Conservation (phyloP, 2,329 filamentous ascomycete genomes). For the Botrytis squamosa region DNA sequence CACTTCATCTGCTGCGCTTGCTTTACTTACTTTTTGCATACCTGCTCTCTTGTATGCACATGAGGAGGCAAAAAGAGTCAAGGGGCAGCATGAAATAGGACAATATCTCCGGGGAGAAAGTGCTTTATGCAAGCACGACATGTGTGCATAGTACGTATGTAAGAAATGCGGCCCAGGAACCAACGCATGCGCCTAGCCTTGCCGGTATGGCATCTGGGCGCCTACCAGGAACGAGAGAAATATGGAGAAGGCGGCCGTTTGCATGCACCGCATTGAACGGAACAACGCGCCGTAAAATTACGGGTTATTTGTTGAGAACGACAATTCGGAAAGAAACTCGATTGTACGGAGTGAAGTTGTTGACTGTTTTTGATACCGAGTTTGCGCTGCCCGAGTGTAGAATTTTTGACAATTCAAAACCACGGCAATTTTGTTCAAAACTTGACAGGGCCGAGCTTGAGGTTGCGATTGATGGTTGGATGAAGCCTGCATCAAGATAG, state of each 20-base stretch:
- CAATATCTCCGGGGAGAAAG: neutral
- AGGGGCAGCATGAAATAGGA: neutral
- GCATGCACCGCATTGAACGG: neutral
- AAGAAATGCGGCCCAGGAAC: neutral
- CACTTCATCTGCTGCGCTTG: neutral
- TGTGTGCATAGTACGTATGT: neutral
- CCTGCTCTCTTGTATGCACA: neutral
- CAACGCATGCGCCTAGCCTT: neutral
- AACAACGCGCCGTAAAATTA: neutral
- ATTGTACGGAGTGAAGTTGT: neutral
- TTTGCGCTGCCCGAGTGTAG: neutral
- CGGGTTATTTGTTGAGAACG: neutral
- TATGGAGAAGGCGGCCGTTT: neutral
- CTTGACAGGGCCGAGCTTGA: neutral
- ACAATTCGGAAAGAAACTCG: neutral
- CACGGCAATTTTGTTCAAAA: neutral
- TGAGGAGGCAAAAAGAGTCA: neutral
- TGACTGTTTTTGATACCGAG: neutral
- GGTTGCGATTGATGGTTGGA: neutral
- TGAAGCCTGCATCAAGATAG: constrained; percentile 4
- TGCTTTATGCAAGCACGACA: neutral
- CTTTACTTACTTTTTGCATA: neutral
- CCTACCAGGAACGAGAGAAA: neutral
- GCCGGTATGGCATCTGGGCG: neutral
- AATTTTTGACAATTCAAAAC: neutral